Percentiles rank a stretch among this genome's conserved stretches.
Conservation (phyloP, 352 stramenopile genomes). For the Globisporangium solare region DNA sequence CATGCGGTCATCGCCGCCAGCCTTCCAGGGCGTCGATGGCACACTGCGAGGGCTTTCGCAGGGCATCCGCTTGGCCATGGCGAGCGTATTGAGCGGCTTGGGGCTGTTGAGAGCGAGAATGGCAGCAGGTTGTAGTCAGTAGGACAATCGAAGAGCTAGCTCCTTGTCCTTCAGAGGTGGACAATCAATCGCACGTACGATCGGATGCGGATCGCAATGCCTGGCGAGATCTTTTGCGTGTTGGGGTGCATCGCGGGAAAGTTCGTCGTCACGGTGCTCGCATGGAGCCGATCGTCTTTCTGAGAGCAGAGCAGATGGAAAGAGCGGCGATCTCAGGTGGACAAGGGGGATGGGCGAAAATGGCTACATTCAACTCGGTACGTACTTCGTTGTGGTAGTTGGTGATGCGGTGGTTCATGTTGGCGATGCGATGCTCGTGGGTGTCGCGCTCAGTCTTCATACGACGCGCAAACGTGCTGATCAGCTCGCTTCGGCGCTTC, state of each 20-base stretch:
- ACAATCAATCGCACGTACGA: conserved; percentile 32
- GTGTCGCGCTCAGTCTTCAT: conserved; percentile 51
- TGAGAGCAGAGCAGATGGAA: conserved; percentile 8
- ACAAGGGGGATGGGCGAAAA: too few relatives aligned
- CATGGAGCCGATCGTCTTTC: conserved; percentile 60
- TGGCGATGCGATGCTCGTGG: conserved; percentile 59
- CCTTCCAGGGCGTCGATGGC: conserved; percentile 24
- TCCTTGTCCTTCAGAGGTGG: neutral
- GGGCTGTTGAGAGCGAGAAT: conserved; percentile 22
- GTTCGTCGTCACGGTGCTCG: conserved; percentile 62
- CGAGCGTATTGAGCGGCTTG: conserved; percentile 53
- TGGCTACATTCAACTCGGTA: too few relatives aligned
- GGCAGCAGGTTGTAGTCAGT: neutral
- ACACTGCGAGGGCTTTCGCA: conserved; percentile 10
- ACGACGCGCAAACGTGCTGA: conserved; percentile 53
- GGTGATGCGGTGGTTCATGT: conserved; percentile 81
- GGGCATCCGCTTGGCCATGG: conserved; percentile 28
- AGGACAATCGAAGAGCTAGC: conserved; percentile 6
- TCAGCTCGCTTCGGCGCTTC: conserved; percentile 38
- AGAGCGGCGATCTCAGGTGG: too few relatives aligned
- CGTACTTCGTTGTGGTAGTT: conserved; percentile 70
- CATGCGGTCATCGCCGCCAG: conserved; percentile 19
- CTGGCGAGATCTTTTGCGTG: conserved; percentile 61
- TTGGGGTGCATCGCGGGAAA: conserved; percentile 79
- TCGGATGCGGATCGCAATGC: conserved; percentile 58